Percentiles rank a stretch among this genome's conserved stretches.
These are phyloP conservation scores for Alternaria postmessia DNA, from an alignment of 2,329 filamentous ascomycete genomes.

Conservation along the genomic window DNA sequence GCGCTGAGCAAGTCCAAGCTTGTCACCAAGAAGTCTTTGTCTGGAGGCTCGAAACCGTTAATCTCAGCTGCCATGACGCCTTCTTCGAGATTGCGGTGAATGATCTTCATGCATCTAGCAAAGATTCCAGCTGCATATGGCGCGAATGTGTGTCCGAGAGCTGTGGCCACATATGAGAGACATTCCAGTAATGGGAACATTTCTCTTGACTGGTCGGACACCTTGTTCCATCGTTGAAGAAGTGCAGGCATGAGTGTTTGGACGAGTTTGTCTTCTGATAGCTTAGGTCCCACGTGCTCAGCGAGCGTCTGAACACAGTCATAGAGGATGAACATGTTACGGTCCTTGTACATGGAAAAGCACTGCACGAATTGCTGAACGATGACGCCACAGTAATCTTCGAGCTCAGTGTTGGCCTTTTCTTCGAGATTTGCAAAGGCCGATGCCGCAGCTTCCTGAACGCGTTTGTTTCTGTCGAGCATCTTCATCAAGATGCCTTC, in stretches of 20 bases:
- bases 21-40: conserved; percentile 97
- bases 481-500: conserved; percentile 93
- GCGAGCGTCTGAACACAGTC: conserved; percentile 98
- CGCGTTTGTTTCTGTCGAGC: conserved; percentile 97
- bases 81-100: conserved; percentile 89
- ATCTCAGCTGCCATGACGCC: conserved; percentile 75
- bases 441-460: conserved; percentile 94
- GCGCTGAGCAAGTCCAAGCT: conserved; percentile 92
- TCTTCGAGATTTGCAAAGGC: conserved; percentile 97
- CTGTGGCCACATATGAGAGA: conserved; percentile 89
- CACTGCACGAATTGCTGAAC: conserved; percentile 91
- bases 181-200: conserved; percentile 96
- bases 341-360: conserved; percentile 95
- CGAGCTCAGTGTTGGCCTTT: conserved; percentile 81
- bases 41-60: conserved; percentile 75
- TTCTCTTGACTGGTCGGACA: conserved; percentile 88
- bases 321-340: conserved; percentile 98
- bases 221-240: conserved; percentile 85
- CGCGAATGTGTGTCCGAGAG: conserved; percentile 81
- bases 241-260: conserved; percentile 91
- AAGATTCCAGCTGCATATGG: conserved; percentile 90
- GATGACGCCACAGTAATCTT: conserved; percentile 88
- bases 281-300: conserved; percentile 82
- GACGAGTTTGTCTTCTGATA: conserved; percentile 83
- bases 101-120: conserved; percentile 84